These are phyloP conservation scores for Nicotiana undulata DNA, from an alignment of 257 asterid genomes.

Conservation along the genomic window DNA sequence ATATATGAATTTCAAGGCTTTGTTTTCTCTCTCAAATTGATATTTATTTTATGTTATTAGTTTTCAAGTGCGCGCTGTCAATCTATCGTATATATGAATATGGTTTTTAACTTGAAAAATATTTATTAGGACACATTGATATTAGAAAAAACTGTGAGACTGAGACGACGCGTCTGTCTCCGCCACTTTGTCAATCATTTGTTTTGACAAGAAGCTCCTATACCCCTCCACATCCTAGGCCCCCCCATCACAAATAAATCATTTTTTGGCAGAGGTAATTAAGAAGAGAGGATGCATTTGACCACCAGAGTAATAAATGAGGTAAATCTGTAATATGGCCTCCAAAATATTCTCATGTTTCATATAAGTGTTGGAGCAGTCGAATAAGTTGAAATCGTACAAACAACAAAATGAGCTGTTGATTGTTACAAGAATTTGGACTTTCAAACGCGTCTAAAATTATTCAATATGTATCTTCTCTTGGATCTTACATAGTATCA, in stretches of 20 bases:
- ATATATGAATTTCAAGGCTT: too few relatives aligned
- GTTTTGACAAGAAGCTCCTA: not conserved
- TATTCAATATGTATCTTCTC: not conserved
- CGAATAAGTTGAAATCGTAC: conserved; percentile 5
- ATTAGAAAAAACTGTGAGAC: too few relatives aligned
- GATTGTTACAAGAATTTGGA: conserved; percentile 9
- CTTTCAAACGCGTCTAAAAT: not conserved
- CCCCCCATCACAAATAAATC: not conserved
- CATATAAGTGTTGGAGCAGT: not conserved
- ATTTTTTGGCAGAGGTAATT: not conserved
- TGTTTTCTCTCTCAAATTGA: not conserved
- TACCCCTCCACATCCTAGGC: too few relatives aligned
- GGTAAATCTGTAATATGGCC: not conserved
- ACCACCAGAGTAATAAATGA: not conserved
- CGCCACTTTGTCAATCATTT: not conserved
- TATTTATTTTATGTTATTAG: not conserved
- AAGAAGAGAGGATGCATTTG: not conserved
- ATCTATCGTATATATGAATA: too few relatives aligned
- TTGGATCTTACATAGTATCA: not conserved
- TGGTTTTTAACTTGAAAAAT: too few relatives aligned
- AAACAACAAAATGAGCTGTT: conserved; percentile 13
- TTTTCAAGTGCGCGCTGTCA: not conserved
- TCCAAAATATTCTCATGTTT: not conserved
- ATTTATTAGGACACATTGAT: too few relatives aligned
- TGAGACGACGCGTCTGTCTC: too few relatives aligned